A percentile compares a stretch with the other conserved stretches of the same genome.
These are phyloP conservation scores for Ceratonia siliqua DNA, from an alignment of 306 rosid genomes.

Conservation along the genomic window DNA sequence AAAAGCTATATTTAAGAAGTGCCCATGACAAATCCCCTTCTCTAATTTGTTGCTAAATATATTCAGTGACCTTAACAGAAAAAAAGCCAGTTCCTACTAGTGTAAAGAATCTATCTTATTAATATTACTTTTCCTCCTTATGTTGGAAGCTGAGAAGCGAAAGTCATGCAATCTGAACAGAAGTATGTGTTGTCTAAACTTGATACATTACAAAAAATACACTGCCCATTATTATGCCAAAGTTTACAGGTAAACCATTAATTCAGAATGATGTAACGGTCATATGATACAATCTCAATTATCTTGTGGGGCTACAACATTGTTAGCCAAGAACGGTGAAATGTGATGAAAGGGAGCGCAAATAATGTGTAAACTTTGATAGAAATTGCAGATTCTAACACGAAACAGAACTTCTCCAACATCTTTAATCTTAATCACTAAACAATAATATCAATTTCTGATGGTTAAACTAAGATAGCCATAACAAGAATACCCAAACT, in stretches of 20 bases:
- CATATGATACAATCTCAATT: not conserved
- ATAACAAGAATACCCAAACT: not conserved
- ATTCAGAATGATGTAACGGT: not conserved
- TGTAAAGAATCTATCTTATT: not conserved
- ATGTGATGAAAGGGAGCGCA: not conserved
- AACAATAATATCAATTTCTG: not conserved
- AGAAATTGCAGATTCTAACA: slow-evolving; percentile 18
- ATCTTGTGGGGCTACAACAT: not conserved
- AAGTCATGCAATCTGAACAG: not conserved
- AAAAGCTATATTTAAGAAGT: slow-evolving; percentile 22
- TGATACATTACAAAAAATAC: not conserved
- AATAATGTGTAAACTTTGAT: not conserved
- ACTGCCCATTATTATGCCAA: not conserved
- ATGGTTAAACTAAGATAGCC: not conserved
- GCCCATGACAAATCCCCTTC: slow-evolving; percentile 4
- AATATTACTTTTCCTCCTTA: slow-evolving; percentile 17
- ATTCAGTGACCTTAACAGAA: slow-evolving; percentile 19
- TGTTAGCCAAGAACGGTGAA: not conserved
- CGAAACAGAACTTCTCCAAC: not conserved
- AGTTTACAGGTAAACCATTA: not conserved
- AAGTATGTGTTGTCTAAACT: not conserved
- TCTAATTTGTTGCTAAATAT: slow-evolving; percentile 1
- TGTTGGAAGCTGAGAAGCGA: not conserved
- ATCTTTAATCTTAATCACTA: not conserved
- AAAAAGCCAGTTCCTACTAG: not conserved